Evolutionary conservation across 108 stramenopile species (phyloP).

Genomic region (Phaeodactylum tricornutum): DNA sequence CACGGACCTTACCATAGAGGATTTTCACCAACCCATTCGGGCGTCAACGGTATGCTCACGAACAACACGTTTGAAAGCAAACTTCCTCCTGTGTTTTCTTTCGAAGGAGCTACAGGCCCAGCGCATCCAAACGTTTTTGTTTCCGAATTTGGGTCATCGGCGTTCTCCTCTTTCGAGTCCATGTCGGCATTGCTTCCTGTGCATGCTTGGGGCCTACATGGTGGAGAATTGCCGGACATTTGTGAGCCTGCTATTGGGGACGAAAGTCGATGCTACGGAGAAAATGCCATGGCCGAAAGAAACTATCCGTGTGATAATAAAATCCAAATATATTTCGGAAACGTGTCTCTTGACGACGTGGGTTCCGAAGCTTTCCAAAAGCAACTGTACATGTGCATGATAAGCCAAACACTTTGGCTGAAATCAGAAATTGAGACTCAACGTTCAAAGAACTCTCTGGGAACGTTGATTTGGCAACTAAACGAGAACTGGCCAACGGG

Average conservation of each 20-base stretch:
- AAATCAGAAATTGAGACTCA: constrained; percentile 29
- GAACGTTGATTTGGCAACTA: constrained; percentile 43
- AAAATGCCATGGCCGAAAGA: constrained; percentile 39
- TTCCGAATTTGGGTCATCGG: constrained; percentile 42
- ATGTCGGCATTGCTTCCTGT: constrained; percentile 25
- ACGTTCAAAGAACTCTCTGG: constrained; percentile 28
- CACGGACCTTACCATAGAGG: constrained; percentile 44
- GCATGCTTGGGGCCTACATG: constrained; percentile 31
- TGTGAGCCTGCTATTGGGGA: constrained; percentile 18
- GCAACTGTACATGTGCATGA: constrained; percentile 43
- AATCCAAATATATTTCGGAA: constrained; percentile 33
- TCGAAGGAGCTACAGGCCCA: not conserved
- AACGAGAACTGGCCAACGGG: constrained; percentile 65
- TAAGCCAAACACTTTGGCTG: constrained; percentile 40
- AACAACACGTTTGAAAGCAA: not conserved
- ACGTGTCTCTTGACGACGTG: constrained; percentile 5
- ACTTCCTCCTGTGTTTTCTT: not conserved
- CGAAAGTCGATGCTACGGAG: constrained; percentile 27
- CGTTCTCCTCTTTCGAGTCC: constrained; percentile 41
- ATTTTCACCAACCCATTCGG: constrained; percentile 18
- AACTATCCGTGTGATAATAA: constrained; percentile 50
- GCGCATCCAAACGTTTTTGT: not conserved
- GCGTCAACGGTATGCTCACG: constrained; percentile 32
- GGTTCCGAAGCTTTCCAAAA: constrained; percentile 21
- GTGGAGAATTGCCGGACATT: constrained; percentile 22